Evolutionary conservation across 2,329 filamentous ascomycete genomes (phyloP), one percentile per base, ranked within the genome.

Genomic region (Fusarium buxicola): DNA sequence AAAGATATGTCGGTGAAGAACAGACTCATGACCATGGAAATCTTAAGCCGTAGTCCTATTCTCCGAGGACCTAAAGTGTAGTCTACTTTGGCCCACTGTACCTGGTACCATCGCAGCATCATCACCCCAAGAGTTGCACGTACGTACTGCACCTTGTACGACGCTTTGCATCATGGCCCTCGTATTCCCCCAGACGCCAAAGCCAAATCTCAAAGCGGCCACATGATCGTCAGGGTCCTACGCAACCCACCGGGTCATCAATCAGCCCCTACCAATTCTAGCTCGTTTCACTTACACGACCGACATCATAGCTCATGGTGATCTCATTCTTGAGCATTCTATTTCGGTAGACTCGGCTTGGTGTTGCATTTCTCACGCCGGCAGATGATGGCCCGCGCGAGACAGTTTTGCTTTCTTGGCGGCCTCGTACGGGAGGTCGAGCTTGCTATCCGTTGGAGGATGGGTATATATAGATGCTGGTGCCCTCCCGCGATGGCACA

Each of bases 231-330:
- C 55, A 55, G 45, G 38, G 46, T 27, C 34, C 13, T 47, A 36
- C 43, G 16, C 43, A 39, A 15, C 39, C 40, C 51, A 34, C 41
- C 43, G 35, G 51, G 51, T 49, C 51, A 58, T 65, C 43, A 36
- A 45, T 47, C 46, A 44, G 27, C 44, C 47, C 28, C 35, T 31
- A 21, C 57, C 40, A 65, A 62, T 65, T 41, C 43, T 24, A 24
- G 13, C 21, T 28, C 49, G 45, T 35, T 39, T 58, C 16, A 39
- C 16, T 44, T 55, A 46, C 41, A 47, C 34, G n/a, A 13, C 16
- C 39, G 39, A 35, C 52, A 45, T 54, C 48, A 44, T n/a, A 21
- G 21, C 21, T 21, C 21, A 21, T 21, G 21, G 21, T 21, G 21
- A 21, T 21, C 21, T 21, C 21, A 21, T 21, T 21, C 21, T 21